Evolutionary conservation across 1,139 yeast genomes (phyloP), one percentile per base, ranked within the genome.

Genomic region (Taphrina communis): DNA sequence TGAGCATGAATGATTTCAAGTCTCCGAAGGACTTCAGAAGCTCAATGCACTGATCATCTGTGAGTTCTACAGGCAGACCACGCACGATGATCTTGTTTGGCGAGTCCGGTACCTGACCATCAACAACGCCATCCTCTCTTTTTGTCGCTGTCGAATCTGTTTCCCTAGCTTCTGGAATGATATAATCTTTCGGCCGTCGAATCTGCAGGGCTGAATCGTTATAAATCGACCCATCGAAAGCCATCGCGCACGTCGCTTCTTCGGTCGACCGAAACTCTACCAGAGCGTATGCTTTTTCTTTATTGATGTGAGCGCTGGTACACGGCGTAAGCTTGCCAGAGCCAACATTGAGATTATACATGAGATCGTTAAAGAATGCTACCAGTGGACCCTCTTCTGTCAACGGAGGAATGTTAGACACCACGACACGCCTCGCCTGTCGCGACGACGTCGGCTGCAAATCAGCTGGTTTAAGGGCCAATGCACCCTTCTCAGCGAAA

Each of bases 181-280:
- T 82, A 73, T 87, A 90, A 71, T 86, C 88, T n/a, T 80, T 78
- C 0, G 95, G 94, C 73, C 96, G 81, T 9, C 77, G 72, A 2
- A 87, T 75, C 1, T 72, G 74, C 14, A 87, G 74, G 9, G 73
- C 72, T 12, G 76, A 12, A 80, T 80, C 66, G 80, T 75, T 76
- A 62, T 55, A 77, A 72, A 53, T 78, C 19, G 72, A 75, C 0
- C 82, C 82, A 72, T 81, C 80, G 65, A 86, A 78, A 0, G 89
- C 81, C 50, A 82, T 77, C 0, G 85, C 80, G 0, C 86, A 77
- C 0, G 95, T 88, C 0, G 95, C 89, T 69, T 85, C 81, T n/a
- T 81, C 79, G 58, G 84, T 78, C 65, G 82, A 83, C 5, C 82
- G 79, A 70, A 89, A 83, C 72, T 85, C 88, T 8, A 89, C 75